Percentiles rank a stretch among this genome's conserved stretches.
Conservation (phyloP, 129 eudicot species). For the Chrysanthemum seticuspe region DNA sequence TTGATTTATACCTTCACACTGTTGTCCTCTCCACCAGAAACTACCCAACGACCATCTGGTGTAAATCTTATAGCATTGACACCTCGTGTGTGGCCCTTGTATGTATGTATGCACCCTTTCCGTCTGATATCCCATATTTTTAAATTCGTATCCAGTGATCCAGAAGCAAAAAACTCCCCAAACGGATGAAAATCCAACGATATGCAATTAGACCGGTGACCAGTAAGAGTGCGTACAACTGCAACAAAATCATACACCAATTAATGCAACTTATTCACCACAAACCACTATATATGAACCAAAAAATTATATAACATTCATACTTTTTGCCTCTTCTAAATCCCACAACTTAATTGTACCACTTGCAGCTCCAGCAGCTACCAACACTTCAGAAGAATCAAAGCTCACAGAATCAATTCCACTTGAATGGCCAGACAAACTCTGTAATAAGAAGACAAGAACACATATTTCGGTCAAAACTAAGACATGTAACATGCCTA, state of each 20-base stretch:
- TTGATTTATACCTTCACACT: slow-evolving; percentile 66
- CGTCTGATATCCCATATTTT: slow-evolving; percentile 99
- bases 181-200: slow-evolving; percentile 97
- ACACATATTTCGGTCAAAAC: slow-evolving; percentile 1
- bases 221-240: slow-evolving; percentile 96
- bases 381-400: slow-evolving; percentile 92
- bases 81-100: slow-evolving; percentile 97
- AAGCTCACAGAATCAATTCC: slow-evolving; percentile 98
- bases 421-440: slow-evolving; percentile 98
- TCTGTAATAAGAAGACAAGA: slow-evolving; percentile 46
- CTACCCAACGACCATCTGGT: slow-evolving; percentile 99
- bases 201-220: slow-evolving; percentile 94
- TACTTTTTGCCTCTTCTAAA: slow-evolving; percentile 96
- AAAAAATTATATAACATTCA: slow-evolving; percentile 16
- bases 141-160: slow-evolving; percentile 90
- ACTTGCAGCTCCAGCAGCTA: slow-evolving; percentile 99
- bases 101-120: slow-evolving; percentile 94
- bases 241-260: slow-evolving; percentile 10
- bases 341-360: slow-evolving; percentile 99
- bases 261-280: slow-evolving; percentile 13
- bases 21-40: slow-evolving; percentile 98
- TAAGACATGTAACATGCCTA: background rate
- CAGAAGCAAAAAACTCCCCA: slow-evolving; percentile 98
- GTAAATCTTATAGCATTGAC: slow-evolving; percentile 93
- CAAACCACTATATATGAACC: background rate